Evolutionary conservation across 371 early-diverging fungal species (phyloP).

Genomic region (Apophysomyces variabilis): DNA sequence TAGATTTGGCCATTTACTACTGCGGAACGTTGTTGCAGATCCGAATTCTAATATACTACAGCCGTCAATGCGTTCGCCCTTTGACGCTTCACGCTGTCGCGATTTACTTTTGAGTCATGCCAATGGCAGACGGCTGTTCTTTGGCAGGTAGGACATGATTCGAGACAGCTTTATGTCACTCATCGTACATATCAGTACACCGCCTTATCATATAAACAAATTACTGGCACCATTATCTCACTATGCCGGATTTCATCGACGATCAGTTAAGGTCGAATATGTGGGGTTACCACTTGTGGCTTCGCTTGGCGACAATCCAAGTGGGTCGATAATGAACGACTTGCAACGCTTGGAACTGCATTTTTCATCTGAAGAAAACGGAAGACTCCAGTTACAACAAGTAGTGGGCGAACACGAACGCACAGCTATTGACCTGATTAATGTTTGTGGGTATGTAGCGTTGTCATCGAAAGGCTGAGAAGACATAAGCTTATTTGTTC

Average conservation of each 20-base stretch:
- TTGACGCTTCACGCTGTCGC: slow-evolving; percentile 1
- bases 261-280: slow-evolving; percentile 36
- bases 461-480: not conserved
- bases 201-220: not conserved
- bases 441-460: slow-evolving; percentile 29
- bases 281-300: slow-evolving; percentile 23
- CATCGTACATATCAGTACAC: not conserved
- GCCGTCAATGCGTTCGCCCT: slow-evolving; percentile 13
- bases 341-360: slow-evolving; percentile 33
- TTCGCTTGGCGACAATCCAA: not conserved
- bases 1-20: slow-evolving; percentile 46
- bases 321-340: not conserved
- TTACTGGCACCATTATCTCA: not conserved
- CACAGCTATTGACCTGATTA: slow-evolving; percentile 30
- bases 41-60: slow-evolving; percentile 14
- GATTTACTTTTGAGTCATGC: slow-evolving; percentile 1
- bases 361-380: slow-evolving; percentile 32
- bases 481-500: not conserved
- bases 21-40: slow-evolving; percentile 23
- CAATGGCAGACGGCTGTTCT: slow-evolving; percentile 28
- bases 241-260: slow-evolving; percentile 23
- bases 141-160: slow-evolving; percentile 25
- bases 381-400: slow-evolving; percentile 23
- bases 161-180: not conserved
- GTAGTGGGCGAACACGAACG: slow-evolving; percentile 35